Base-by-base conservation (phyloP, 176 grass and related monocot genomes). In the Elymus sibiricus region DNA sequence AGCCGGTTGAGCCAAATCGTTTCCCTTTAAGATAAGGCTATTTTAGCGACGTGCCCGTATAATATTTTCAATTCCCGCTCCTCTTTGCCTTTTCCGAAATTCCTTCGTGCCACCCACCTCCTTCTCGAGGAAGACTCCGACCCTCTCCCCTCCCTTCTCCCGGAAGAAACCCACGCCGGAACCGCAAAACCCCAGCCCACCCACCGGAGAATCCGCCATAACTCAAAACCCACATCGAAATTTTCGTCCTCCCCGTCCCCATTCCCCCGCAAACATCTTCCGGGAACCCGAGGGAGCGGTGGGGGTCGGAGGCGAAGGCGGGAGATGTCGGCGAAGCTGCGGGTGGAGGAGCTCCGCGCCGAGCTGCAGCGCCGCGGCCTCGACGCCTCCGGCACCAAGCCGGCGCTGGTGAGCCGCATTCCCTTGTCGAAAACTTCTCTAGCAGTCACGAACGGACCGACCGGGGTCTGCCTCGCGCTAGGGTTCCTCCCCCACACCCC, bases 311-410 rank as follows among this genome's bases (percentile, higher is more conserved):
- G 77, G 31, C 55, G 14, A 7, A 7, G 79, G 37, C 44, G 40
- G 46, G 44, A 69, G 19, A 94, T 94, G 90, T 95, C 93, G 79
- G 70, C 86, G 75, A 92, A 65, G 83, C 90, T 92, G 65, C 89
- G 91, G 83, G 90, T 92, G 82, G 93, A 90, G 85, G 90, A 92
- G 47, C 88, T 95, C 77, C 93, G 88, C 56, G 56, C 88, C 46
- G 83, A 82, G 83, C 88, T 95, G 76, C 87, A 76, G 80, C 63
- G 46, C 64, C 93, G 93, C 75, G 83, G 88, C 76, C 83, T 95
- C 80, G 83, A 87, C 59, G 44, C 37, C 83, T 84, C 88, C 83
- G 93, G 90, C 38, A 92, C 31, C 64, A 95, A 95, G 87, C 64
- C 58, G 25, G 75, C 65, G 24, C 93, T 95, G 59, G 93, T 90